phyloP scores from a whole-genome alignment of 2,329 filamentous ascomycete genomes.

The Hypoxylon sp. region DNA sequence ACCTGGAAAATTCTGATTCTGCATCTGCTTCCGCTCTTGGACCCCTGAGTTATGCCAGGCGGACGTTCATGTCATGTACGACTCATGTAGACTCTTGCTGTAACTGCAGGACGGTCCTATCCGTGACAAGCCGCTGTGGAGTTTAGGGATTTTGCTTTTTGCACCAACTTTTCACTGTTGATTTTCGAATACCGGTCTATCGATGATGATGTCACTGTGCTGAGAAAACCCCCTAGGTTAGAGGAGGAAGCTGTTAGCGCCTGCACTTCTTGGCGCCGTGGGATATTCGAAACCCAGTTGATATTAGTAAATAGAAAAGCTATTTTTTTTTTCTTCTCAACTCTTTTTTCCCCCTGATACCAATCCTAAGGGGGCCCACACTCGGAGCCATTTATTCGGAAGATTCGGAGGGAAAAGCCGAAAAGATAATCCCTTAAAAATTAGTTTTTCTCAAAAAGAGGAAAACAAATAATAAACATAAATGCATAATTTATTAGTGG shows the following conservation, averaged over 20 bases:
- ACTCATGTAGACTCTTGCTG: conserved; percentile 7
- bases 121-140: conserved; percentile 41
- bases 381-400: conserved; percentile 14
- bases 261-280: conserved; percentile 31
- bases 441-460: conserved; percentile 5
- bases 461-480: no score
- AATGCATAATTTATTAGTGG: conserved; percentile 13
- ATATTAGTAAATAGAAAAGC: not conserved
- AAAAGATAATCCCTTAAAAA: conserved; percentile 5
- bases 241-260: conserved; percentile 34
- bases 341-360: conserved; percentile 5
- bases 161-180: conserved; percentile 26
- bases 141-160: conserved; percentile 17
- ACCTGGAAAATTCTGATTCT: conserved; percentile 19
- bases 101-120: conserved; percentile 32
- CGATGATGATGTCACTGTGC: conserved; percentile 42
- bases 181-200: conserved; percentile 30
- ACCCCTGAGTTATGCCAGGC: conserved; percentile 21
- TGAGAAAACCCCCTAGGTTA: conserved; percentile 24
- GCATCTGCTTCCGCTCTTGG: conserved; percentile 22
- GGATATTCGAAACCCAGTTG: conserved; percentile 11
- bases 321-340: not conserved
- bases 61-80: conserved; percentile 6
- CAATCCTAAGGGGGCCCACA: conserved; percentile 14
- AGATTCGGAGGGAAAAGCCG: conserved; percentile 4